Conservation (phyloP, 2,329 filamentous ascomycete genomes). For the Cladobotryum mycophilum region DNA sequence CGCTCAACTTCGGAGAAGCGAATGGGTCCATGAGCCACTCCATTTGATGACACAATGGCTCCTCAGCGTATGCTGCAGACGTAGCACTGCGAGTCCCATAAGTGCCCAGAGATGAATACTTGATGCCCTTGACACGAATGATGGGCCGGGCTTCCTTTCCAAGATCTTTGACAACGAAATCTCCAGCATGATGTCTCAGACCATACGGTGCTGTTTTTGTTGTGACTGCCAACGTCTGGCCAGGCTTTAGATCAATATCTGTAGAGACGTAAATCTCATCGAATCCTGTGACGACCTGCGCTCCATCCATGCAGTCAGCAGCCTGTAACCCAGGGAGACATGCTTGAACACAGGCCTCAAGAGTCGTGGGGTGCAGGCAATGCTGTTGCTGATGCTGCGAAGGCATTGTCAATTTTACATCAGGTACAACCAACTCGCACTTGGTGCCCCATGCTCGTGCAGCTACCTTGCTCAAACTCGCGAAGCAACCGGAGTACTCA, state of each 20-base stretch:
- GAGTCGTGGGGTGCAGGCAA: constrained; percentile 12
- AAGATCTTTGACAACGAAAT: neutral
- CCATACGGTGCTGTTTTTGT: constrained; percentile 1
- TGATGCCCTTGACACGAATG: constrained; percentile 6
- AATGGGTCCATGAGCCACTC: constrained; percentile 9
- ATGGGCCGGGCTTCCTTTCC: neutral
- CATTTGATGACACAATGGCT: constrained; percentile 5
- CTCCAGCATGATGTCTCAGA: constrained; percentile 8
- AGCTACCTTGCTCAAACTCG: constrained; percentile 4
- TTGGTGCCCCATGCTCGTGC: constrained; percentile 6
- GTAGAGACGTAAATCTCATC: constrained; percentile 10
- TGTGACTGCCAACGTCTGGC: constrained; percentile 4
- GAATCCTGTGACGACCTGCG: constrained; percentile 6
- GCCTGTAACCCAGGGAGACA: constrained; percentile 3
- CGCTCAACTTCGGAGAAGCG: neutral
- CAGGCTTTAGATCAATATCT: constrained; percentile 6
- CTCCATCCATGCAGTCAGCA: constrained; percentile 1
- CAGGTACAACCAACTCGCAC: constrained; percentile 8
- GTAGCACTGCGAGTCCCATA: neutral
- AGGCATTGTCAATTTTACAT: constrained; percentile 13
- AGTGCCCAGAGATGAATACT: constrained; percentile 6
- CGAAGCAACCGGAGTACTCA: constrained; percentile 10
- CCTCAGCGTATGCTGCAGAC: neutral
- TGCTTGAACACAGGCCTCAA: constrained; percentile 11
- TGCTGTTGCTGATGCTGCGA: constrained; percentile 10